Evolutionary conservation across 768 basidiomycete genomes (phyloP).

Genomic region (Tricholoma hemisulphureum): DNA sequence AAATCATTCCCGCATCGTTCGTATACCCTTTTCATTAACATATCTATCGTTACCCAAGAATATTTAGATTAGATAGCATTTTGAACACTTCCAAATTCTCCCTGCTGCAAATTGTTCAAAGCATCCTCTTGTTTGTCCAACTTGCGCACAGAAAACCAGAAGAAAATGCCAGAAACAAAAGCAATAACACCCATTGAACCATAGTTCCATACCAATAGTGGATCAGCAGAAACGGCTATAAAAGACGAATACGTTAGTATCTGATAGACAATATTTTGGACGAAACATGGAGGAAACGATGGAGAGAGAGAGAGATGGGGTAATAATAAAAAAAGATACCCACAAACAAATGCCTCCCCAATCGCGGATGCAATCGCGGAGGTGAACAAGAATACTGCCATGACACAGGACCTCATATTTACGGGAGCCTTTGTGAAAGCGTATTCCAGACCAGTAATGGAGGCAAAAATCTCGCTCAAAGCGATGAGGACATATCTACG

Average conservation of each 20-base stretch:
- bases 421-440: slow-evolving; percentile 90
- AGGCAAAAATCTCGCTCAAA: slow-evolving; percentile 74
- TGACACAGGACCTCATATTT: slow-evolving; percentile 86
- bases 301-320: slow-evolving; percentile 6
- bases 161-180: slow-evolving; percentile 47
- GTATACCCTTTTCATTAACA: neutral
- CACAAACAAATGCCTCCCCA: slow-evolving; percentile 71
- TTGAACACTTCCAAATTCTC: slow-evolving; percentile 18
- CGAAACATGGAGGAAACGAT: neutral
- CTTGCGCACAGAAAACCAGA: slow-evolving; percentile 53
- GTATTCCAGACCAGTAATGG: slow-evolving; percentile 82
- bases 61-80: neutral
- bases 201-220: slow-evolving; percentile 77
- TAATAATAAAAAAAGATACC: slow-evolving; percentile 23
- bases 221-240: slow-evolving; percentile 64
- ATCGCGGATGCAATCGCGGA: slow-evolving; percentile 59
- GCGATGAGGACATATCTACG: slow-evolving; percentile 64
- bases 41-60: neutral
- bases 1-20: neutral
- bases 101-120: slow-evolving; percentile 53
- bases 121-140: slow-evolving; percentile 64
- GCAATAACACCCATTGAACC: slow-evolving; percentile 56
- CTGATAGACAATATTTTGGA: neutral
- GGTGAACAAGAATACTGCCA: slow-evolving; percentile 64
- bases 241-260: neutral